A percentile compares a stretch with the other conserved stretches of the same genome.
phyloP scores from a whole-genome alignment of 2,329 filamentous ascomycete genomes.

The Aspergillaceae sp. region DNA sequence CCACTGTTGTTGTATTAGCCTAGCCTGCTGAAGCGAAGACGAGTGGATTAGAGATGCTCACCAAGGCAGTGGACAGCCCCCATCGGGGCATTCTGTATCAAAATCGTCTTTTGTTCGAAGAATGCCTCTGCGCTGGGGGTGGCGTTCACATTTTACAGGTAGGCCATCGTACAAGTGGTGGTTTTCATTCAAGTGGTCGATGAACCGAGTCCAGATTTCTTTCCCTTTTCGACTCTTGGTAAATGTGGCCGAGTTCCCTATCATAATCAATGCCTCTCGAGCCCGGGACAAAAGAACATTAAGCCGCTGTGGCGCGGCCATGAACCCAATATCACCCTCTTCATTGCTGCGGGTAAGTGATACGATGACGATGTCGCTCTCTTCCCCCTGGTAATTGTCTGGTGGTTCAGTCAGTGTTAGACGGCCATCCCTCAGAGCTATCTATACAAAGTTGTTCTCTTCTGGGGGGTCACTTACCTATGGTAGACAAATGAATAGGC shows the following conservation, averaged over 20 bases:
- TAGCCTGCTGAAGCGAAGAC: neutral
- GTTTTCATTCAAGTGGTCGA: constrained; percentile 46
- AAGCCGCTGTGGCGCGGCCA: constrained; percentile 55
- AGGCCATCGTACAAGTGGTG: constrained; percentile 52
- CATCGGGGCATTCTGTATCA: constrained; percentile 55
- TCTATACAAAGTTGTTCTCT: neutral
- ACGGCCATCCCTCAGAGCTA: too few relatives aligned
- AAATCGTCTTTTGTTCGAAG: constrained; percentile 51
- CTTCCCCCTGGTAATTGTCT: constrained; percentile 76
- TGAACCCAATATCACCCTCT: constrained; percentile 60
- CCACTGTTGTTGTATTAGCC: constrained; percentile 24
- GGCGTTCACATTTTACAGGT: constrained; percentile 52
- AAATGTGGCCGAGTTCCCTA: constrained; percentile 63
- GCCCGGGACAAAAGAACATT: constrained; percentile 65
- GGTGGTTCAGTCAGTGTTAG: neutral
- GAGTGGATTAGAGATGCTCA: constrained; percentile 23
- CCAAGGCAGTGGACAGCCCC: constrained; percentile 59
- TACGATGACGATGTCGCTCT: constrained; percentile 62
- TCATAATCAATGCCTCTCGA: constrained; percentile 56
- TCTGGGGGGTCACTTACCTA: constrained; percentile 44
- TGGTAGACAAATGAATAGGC: constrained; percentile 56
- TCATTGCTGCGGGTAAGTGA: constrained; percentile 61
- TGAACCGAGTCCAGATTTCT: constrained; percentile 50
- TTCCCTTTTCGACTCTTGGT: constrained; percentile 50
- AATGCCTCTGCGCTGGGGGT: constrained; percentile 43